These are phyloP conservation scores for Populus hybrid DNA, from an alignment of 441 rosid genomes.

Conservation along the genomic window DNA sequence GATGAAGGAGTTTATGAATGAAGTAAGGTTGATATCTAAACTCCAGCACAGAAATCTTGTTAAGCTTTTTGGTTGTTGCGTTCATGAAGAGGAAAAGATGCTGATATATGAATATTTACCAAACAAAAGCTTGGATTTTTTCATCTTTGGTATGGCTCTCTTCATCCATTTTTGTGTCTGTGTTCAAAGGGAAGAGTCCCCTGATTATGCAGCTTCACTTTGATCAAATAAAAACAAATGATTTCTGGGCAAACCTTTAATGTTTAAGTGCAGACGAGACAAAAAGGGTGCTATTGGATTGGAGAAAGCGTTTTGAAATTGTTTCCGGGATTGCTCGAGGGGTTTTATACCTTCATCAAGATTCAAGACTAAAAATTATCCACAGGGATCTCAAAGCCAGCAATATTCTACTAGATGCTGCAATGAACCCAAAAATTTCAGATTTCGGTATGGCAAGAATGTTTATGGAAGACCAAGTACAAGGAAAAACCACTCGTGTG, in stretches of 20 bases:
- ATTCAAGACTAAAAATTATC: slow-evolving; percentile 56
- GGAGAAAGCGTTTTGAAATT: slow-evolving; percentile 45
- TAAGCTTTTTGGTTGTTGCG: slow-evolving; percentile 50
- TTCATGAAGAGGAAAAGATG: slow-evolving; percentile 53
- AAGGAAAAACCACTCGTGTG: slow-evolving; percentile 9
- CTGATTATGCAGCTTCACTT: too few species aligned
- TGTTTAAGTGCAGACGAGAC: slow-evolving; percentile 24
- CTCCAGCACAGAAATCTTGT: slow-evolving; percentile 71
- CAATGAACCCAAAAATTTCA: slow-evolving; percentile 17
- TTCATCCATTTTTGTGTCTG: too few species aligned
- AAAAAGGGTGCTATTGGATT: slow-evolving; percentile 26
- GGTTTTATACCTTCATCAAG: slow-evolving; percentile 57
- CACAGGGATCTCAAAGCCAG: slow-evolving; percentile 66
- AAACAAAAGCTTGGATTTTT: slow-evolving; percentile 10
- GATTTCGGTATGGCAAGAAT: slow-evolving; percentile 21
- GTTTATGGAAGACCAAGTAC: slow-evolving; percentile 7
- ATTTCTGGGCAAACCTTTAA: background rate
- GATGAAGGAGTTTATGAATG: slow-evolving; percentile 55
- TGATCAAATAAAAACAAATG: too few species aligned
- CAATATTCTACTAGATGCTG: slow-evolving; percentile 29
- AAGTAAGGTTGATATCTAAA: slow-evolving; percentile 48
- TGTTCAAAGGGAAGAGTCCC: too few species aligned
- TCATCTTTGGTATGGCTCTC: too few species aligned
- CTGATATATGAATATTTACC: slow-evolving; percentile 55
- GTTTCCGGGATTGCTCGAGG: slow-evolving; percentile 56